phyloP scores from a whole-genome alignment of 129 eudicot genomes.

The Flaveria brownii region DNA sequence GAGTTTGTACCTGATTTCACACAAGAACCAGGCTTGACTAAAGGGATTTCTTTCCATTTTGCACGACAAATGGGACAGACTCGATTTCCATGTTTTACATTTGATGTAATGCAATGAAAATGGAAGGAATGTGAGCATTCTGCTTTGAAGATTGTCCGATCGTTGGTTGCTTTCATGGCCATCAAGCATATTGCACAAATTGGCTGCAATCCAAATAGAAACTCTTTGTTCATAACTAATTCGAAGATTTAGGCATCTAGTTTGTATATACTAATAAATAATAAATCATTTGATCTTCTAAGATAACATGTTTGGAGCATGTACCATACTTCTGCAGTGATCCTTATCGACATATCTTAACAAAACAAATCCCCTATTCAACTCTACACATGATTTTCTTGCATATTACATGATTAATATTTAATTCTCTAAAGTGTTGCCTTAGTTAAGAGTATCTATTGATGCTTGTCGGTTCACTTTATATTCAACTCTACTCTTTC shows the following conservation, averaged over 20 bases:
- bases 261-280: background rate
- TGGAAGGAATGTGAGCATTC: constrained; percentile 96
- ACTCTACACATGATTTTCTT: background rate
- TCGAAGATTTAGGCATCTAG: background rate
- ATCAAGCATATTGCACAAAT: constrained; percentile 83
- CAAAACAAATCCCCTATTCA: background rate
- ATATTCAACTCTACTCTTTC: background rate
- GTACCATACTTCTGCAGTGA: background rate
- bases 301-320: background rate
- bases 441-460: background rate
- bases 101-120: constrained; percentile 80
- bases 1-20: constrained; percentile 42
- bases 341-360: background rate
- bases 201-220: constrained; percentile 45
- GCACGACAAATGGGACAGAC: constrained; percentile 88
- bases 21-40: constrained; percentile 46
- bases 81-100: constrained; percentile 84
- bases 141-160: constrained; percentile 86
- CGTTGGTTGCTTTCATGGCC: constrained; percentile 62
- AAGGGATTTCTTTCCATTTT: constrained; percentile 84
- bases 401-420: background rate
- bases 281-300: background rate
- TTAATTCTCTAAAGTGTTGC: background rate
- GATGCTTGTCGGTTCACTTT: background rate
- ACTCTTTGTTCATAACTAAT: background rate